These are phyloP conservation scores for Candida xyloterini DNA, from an alignment of 805 yeast species.

Conservation along the genomic window DNA sequence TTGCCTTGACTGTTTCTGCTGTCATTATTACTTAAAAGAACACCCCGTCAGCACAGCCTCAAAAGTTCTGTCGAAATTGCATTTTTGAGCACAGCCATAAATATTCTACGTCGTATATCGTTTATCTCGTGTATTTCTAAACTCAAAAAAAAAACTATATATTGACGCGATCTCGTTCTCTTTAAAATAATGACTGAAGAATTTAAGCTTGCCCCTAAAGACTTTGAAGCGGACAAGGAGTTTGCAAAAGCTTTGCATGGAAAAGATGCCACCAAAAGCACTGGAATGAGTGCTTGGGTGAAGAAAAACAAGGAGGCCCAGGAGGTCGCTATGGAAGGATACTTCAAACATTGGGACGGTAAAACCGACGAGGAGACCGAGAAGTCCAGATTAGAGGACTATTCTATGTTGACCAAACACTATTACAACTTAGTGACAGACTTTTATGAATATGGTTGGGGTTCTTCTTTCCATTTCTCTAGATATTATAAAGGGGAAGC, in stretches of 20 bases:
- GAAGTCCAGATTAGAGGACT: slow-evolving; percentile 70
- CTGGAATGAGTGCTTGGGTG: slow-evolving; percentile 75
- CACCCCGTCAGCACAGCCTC: background rate
- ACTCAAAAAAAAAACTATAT: background rate
- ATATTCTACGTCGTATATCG: background rate
- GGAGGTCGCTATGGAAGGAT: slow-evolving; percentile 79
- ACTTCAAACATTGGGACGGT: slow-evolving; percentile 97
- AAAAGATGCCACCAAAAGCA: slow-evolving; percentile 53
- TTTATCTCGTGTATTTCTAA: background rate
- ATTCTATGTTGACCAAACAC: slow-evolving; percentile 88
- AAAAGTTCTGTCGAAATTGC: too few relatives aligned
- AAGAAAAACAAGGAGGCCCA: slow-evolving; percentile 78
- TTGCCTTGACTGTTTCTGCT: slow-evolving; percentile 1
- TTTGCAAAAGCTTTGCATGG: slow-evolving; percentile 91
- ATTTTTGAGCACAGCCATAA: slow-evolving; percentile 2
- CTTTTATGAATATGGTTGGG: slow-evolving; percentile 99
- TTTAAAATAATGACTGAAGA: slow-evolving; percentile 10
- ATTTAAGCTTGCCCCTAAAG: slow-evolving; percentile 47
- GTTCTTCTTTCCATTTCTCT: slow-evolving; percentile 95
- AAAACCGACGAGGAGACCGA: slow-evolving; percentile 73
- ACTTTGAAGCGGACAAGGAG: slow-evolving; percentile 57
- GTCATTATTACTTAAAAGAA: too few relatives aligned
- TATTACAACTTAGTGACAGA: slow-evolving; percentile 97
- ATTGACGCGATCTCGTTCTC: background rate
- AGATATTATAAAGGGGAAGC: slow-evolving; percentile 92